These are phyloP conservation scores for Drechslerella coelobrocha DNA, from an alignment of 2,329 filamentous ascomycete species.

Conservation along the genomic window DNA sequence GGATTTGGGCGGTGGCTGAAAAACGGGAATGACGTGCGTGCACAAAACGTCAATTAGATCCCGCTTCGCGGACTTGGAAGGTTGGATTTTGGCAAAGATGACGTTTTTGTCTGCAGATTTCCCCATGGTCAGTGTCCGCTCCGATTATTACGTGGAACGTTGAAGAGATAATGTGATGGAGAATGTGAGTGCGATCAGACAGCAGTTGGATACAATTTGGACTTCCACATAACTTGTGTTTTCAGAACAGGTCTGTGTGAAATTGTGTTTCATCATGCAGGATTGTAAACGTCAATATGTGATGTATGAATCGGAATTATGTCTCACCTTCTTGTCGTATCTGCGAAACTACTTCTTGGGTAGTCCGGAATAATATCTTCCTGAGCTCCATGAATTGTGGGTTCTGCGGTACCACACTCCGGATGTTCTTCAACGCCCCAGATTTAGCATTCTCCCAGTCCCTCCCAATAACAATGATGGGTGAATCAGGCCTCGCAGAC, in stretches of 20 bases:
- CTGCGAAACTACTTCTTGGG: slow-evolving; percentile 39
- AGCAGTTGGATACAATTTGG: slow-evolving; percentile 51
- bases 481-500: slow-evolving; percentile 51
- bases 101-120: slow-evolving; percentile 28
- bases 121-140: background rate
- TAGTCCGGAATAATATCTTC: slow-evolving; percentile 50
- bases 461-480: slow-evolving; percentile 52
- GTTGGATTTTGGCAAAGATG: slow-evolving; percentile 30
- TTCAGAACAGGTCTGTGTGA: slow-evolving; percentile 52
- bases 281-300: background rate
- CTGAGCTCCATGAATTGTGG: slow-evolving; percentile 19
- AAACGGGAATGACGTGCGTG: slow-evolving; percentile 38
- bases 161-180: background rate
- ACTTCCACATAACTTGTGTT: slow-evolving; percentile 47
- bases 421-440: slow-evolving; percentile 25
- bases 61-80: slow-evolving; percentile 27
- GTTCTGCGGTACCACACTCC: slow-evolving; percentile 26
- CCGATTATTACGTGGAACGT: background rate
- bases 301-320: background rate
- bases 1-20: slow-evolving; percentile 26
- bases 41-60: slow-evolving; percentile 44
- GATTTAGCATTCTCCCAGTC: slow-evolving; percentile 41
- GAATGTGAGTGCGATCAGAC: slow-evolving; percentile 34
- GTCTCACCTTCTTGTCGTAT: slow-evolving; percentile 42
- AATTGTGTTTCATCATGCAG: slow-evolving; percentile 51